Conservation (phyloP, 345 rosid genomes). For the Kernera saxatilis region DNA sequence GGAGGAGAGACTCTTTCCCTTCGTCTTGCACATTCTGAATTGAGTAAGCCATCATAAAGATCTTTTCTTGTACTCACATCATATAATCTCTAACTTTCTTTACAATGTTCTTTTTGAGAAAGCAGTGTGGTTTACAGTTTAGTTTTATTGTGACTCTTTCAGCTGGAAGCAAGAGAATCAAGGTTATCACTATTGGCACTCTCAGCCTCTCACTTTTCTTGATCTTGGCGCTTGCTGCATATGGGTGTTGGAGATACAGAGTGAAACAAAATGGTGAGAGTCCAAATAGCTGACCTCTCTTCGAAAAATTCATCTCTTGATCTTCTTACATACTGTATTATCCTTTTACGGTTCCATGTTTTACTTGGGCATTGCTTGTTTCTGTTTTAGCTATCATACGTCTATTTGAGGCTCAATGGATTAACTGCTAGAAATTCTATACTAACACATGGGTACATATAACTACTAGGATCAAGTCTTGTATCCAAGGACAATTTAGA, state of each 20-base stretch:
- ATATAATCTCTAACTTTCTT: background rate
- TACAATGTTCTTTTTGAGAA: background rate
- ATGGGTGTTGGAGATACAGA: conserved; percentile 23
- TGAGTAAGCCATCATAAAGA: conserved; percentile 33
- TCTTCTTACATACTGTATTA: background rate
- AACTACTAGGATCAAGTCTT: background rate
- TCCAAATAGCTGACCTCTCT: background rate
- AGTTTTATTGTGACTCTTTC: background rate
- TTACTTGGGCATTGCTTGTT: background rate
- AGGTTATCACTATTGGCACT: background rate
- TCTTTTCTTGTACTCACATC: background rate
- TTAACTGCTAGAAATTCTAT: background rate
- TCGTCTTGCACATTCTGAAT: conserved; percentile 58
- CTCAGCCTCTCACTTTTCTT: conserved; percentile 18
- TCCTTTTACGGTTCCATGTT: background rate
- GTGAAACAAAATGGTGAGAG: conserved; percentile 21
- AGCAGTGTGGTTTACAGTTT: conserved; percentile 11
- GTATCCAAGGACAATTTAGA: conserved; percentile 13
- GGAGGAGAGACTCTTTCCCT: conserved; percentile 39
- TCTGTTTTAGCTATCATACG: background rate
- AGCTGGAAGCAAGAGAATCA: conserved; percentile 30
- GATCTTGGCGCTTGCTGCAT: conserved; percentile 20
- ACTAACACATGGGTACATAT: conserved; percentile 2
- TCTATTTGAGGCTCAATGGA: background rate
- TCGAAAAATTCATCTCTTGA: background rate